A percentile compares a stretch with the other conserved stretches of the same genome.
These are phyloP conservation scores for Echeveria elegans DNA, from an alignment of 164 flowering plant species.

Conservation along the genomic window DNA sequence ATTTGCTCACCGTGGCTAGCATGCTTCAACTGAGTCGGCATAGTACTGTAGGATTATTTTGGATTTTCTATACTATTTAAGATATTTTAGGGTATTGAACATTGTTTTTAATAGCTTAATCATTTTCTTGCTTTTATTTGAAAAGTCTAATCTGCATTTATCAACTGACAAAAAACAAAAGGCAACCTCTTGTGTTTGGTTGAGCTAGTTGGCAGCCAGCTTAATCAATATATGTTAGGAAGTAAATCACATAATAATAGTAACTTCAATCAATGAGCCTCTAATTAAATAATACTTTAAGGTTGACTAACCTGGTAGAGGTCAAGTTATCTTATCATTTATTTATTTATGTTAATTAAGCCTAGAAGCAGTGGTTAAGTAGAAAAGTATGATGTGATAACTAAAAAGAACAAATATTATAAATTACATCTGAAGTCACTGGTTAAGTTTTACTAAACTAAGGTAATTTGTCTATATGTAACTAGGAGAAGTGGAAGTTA, in stretches of 20 bases:
- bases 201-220: constrained; percentile 6
- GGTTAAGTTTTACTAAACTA: neutral
- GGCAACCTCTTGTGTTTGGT: neutral
- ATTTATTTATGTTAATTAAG: neutral
- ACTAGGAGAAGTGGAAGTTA: neutral
- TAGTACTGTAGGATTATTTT: too few relatives aligned
- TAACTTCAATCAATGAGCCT: neutral
- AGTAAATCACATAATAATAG: neutral
- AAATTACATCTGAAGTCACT: neutral
- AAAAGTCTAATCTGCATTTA: neutral
- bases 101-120: neutral
- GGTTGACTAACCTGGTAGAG: neutral
- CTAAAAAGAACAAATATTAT: neutral
- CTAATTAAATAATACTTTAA: neutral
- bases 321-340: neutral
- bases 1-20: neutral
- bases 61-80: neutral
- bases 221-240: neutral
- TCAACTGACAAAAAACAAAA: neutral
- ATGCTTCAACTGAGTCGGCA: neutral
- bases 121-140: neutral
- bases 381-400: neutral
- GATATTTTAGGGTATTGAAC: neutral
- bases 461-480: neutral
- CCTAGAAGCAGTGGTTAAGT: neutral